Conservation (phyloP, 208 protist species). For the Angomonas deanei region DNA sequence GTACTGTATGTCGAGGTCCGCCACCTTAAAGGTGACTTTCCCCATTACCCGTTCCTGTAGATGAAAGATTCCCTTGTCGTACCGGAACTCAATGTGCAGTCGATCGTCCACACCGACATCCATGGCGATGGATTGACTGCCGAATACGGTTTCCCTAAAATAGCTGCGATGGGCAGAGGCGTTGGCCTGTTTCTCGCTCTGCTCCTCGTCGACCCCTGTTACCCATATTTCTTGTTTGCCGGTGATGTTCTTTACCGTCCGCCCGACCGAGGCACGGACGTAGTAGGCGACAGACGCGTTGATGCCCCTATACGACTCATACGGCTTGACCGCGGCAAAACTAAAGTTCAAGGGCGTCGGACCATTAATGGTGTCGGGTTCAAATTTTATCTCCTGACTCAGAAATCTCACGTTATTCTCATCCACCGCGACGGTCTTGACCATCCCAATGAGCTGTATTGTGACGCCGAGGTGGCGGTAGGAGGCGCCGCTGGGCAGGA, state of each 20-base stretch:
- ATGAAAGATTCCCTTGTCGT: conserved; percentile 79
- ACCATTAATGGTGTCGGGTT: conserved; percentile 45
- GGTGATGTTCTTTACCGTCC: conserved; percentile 60
- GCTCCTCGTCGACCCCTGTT: conserved; percentile 39
- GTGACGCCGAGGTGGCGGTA: conserved; percentile 72
- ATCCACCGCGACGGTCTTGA: conserved; percentile 22
- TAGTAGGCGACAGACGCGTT: conserved; percentile 64
- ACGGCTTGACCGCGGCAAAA: conserved; percentile 65
- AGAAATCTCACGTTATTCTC: conserved; percentile 36
- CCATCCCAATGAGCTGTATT: conserved; percentile 55
- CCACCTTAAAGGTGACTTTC: conserved; percentile 74
- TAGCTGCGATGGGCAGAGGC: conserved; percentile 56
- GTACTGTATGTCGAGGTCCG: conserved; percentile 62
- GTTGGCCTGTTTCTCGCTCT: conserved; percentile 37
- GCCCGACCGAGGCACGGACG: conserved; percentile 53
- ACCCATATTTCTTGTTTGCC: conserved; percentile 74
- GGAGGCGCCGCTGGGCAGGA: conserved; percentile 44
- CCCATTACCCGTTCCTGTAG: conserved; percentile 70
- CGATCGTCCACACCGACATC: conserved; percentile 82
- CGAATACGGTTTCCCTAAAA: conserved; percentile 73
- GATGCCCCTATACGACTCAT: conserved; percentile 83
- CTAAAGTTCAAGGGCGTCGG: conserved; percentile 54
- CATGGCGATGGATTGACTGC: conserved; percentile 57
- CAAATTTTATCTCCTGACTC: conserved; percentile 63
- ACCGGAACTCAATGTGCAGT: conserved; percentile 91